phyloP scores from a whole-genome alignment of 768 basidiomycete genomes.

The Dentipellis fragilis region DNA sequence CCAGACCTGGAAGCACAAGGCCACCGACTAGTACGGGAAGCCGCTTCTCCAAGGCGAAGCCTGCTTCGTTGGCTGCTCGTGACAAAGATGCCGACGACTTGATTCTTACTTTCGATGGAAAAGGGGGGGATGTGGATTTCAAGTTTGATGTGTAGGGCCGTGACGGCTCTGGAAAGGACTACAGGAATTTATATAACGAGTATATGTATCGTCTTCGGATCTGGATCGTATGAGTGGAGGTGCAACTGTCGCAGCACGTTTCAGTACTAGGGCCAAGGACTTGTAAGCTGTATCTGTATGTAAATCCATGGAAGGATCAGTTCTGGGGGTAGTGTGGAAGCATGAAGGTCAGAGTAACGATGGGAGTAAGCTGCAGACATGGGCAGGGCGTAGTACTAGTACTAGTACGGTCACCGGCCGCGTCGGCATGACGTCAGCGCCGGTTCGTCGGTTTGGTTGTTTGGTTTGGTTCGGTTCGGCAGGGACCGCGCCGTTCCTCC shows the following conservation, averaged over 20 bases:
- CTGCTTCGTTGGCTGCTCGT: background rate
- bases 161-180: background rate
- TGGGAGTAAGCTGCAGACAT: no score
- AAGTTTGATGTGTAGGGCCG: background rate
- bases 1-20: no score
- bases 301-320: background rate
- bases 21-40: background rate
- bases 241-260: background rate
- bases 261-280: no score
- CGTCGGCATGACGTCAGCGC: no score
- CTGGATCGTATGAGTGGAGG: background rate
- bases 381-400: no score
- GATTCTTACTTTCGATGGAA: background rate
- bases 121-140: background rate
- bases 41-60: background rate
- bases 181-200: background rate
- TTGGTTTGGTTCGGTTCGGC: no score
- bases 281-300: background rate
- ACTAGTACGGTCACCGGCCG: no score
- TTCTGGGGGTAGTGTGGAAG: background rate
- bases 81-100: background rate
- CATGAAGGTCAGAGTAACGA: background rate
- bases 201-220: background rate
- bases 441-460: no score
- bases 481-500: no score